Percentiles rank a stretch among this genome's conserved stretches.
phyloP scores from a whole-genome alignment of 768 basidiomycete species.

The Termitomyces sp. region DNA sequence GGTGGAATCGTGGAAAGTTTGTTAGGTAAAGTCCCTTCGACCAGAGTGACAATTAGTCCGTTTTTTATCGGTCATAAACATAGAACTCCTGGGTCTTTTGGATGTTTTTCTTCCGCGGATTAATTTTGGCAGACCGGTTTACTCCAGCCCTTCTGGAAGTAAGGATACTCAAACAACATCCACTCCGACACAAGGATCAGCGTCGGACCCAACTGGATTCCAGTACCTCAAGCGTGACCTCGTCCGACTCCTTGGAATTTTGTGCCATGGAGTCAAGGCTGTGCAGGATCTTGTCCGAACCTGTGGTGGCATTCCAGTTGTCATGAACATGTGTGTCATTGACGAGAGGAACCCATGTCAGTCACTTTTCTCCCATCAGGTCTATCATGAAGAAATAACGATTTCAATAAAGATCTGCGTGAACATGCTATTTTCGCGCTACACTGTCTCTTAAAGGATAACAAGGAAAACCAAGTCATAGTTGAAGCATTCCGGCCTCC shows the following conservation, averaged over 20 bases:
- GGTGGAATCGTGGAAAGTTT: conserved; percentile 48
- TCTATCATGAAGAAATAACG: conserved; percentile 6
- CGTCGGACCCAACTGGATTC: conserved; percentile 54
- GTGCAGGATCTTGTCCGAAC: conserved; percentile 73
- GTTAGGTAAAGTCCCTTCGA: conserved; percentile 38
- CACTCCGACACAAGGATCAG: conserved; percentile 17
- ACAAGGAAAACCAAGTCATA: conserved; percentile 74
- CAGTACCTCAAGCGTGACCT: conserved; percentile 84
- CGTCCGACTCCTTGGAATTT: conserved; percentile 79
- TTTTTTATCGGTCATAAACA: conserved; percentile 4
- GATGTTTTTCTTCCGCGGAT: conserved; percentile 83
- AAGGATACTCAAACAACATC: conserved; percentile 18
- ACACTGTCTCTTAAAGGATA: conserved; percentile 70
- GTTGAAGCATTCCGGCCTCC: conserved; percentile 69
- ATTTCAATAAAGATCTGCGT: conserved; percentile 58
- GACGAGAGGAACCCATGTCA: conserved; percentile 92
- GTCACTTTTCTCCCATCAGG: conserved; percentile 26
- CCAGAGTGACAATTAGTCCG: conserved; percentile 1
- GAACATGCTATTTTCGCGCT: conserved; percentile 90
- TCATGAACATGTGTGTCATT: conserved; percentile 85
- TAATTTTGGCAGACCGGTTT: conserved; percentile 66
- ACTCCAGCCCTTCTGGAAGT: conserved; percentile 13
- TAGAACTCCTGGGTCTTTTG: conserved; percentile 70
- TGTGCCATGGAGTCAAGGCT: conserved; percentile 56
- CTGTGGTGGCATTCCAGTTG: conserved; percentile 70